These are phyloP conservation scores for Lentinula lateritia DNA, from an alignment of 768 basidiomycete genomes.

Conservation along the genomic window DNA sequence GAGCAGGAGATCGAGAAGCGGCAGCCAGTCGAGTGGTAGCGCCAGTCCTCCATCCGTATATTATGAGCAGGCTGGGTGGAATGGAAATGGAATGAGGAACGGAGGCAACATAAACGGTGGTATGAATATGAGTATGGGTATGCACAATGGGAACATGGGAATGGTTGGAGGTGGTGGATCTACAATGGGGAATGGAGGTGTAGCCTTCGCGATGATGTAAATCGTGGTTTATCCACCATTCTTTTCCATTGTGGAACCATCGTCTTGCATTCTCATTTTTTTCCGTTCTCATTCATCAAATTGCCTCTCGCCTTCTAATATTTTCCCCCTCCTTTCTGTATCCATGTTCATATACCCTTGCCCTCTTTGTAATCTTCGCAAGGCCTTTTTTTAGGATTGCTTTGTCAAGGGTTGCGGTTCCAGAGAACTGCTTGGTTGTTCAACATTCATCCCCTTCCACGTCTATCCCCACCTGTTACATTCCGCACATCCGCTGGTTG, in stretches of 20 bases:
- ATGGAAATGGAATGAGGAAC: slow-evolving; percentile 9
- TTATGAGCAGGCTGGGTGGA: slow-evolving; percentile 1
- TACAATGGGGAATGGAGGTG: slow-evolving; percentile 11
- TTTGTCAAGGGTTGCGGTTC: background rate
- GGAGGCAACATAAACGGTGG: slow-evolving; percentile 1
- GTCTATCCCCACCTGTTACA: background rate
- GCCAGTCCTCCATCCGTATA: background rate
- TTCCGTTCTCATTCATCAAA: background rate
- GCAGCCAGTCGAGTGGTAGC: slow-evolving; percentile 19
- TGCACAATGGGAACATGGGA: slow-evolving; percentile 7
- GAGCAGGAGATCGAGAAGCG: slow-evolving; percentile 17
- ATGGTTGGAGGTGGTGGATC: slow-evolving; percentile 15
- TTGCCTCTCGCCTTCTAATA: background rate
- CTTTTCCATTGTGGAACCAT: background rate
- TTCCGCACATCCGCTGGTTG: background rate
- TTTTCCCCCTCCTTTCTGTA: background rate
- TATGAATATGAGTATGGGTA: slow-evolving; percentile 5
- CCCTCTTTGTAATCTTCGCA: background rate
- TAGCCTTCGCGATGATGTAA: slow-evolving; percentile 16
- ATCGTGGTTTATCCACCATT: background rate
- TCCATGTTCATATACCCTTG: slow-evolving; percentile 2
- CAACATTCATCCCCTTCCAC: background rate
- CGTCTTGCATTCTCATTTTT: background rate
- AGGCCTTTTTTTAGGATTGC: background rate
- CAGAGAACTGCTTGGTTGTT: background rate